Percentiles rank a stretch among this genome's conserved stretches.
These are phyloP conservation scores for Sporothrix globosa DNA, from an alignment of 2,329 filamentous ascomycete species.

Conservation along the genomic window DNA sequence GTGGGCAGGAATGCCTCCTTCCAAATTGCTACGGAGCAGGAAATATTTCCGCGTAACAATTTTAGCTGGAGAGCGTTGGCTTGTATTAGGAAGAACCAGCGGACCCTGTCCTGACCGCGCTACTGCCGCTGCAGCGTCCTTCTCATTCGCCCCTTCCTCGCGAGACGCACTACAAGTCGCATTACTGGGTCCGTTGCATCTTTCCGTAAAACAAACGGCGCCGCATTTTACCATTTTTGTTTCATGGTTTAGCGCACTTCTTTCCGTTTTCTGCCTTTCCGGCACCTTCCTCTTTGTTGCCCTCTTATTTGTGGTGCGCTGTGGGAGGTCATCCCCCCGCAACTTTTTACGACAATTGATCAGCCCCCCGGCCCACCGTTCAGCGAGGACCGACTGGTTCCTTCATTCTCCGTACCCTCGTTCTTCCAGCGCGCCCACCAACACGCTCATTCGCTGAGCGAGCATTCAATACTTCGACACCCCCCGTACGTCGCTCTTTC, in stretches of 20 bases:
- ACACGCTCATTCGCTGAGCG: conserved; percentile 8
- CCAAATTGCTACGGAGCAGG: conserved; percentile 15
- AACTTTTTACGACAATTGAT: conserved; percentile 20
- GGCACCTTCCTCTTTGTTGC: conserved; percentile 14
- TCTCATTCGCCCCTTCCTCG: conserved; percentile 24
- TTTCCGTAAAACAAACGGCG: conserved; percentile 14
- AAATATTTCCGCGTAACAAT: conserved; percentile 22
- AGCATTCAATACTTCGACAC: neutral
- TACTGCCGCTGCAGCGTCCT: conserved; percentile 15
- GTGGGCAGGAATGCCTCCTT: neutral
- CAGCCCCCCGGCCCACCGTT: conserved; percentile 17
- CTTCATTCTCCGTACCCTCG: conserved; percentile 13
- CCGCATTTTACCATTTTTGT: neutral
- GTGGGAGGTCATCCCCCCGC: conserved; percentile 26
- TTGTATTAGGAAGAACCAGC: neutral
- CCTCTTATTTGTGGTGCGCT: neutral
- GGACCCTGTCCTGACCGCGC: conserved; percentile 8
- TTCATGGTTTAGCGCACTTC: conserved; percentile 3
- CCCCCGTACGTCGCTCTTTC: conserved; percentile 21
- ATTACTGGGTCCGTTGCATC: neutral
- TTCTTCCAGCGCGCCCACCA: neutral
- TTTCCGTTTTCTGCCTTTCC: conserved; percentile 6
- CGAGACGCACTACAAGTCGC: neutral
- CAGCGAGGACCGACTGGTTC: conserved; percentile 20
- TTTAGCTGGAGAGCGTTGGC: neutral